A percentile compares a stretch with the other conserved stretches of the same genome.
phyloP scores from a whole-genome alignment of 805 yeast genomes.

The Tetrapisispora taiwanensis region DNA sequence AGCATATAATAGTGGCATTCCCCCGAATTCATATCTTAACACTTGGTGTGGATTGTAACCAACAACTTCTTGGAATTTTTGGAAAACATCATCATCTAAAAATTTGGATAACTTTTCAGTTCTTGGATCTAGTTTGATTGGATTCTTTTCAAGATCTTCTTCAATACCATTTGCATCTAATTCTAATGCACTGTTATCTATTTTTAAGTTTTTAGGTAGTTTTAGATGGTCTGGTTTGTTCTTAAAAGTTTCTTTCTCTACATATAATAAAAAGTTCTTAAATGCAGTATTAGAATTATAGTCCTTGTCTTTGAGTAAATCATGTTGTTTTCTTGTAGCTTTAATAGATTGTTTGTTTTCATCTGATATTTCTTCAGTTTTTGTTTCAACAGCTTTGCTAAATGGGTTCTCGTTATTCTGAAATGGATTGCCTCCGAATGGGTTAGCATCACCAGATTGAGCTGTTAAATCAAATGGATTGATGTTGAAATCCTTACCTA shows the following conservation, averaged over 20 bases:
- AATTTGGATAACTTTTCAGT: conserved; percentile 41
- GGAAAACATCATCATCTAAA: conserved; percentile 69
- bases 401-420: conserved; percentile 26
- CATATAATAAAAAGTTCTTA: conserved; percentile 59
- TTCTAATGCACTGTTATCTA: conserved; percentile 42
- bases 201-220: conserved; percentile 43
- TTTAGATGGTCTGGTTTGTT: conserved; percentile 37
- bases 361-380: neutral
- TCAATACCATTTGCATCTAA: conserved; percentile 29
- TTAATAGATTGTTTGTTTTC: conserved; percentile 25
- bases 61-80: conserved; percentile 62
- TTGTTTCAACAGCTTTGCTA: conserved; percentile 1
- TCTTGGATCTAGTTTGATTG: conserved; percentile 31
- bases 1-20: conserved; percentile 66
- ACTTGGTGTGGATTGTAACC: conserved; percentile 82
- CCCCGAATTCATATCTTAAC: conserved; percentile 72
- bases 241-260: conserved; percentile 60
- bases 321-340: conserved; percentile 25
- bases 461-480: conserved; percentile 27
- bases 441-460: conserved; percentile 10
- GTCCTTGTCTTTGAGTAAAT: conserved; percentile 15
- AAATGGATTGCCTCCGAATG: conserved; percentile 29
- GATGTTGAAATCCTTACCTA: conserved; percentile 33
- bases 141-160: conserved; percentile 21
- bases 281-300: conserved; percentile 28